Evolutionary conservation across 1,139 yeast species (phyloP), one percentile per base, ranked within the genome.

Genomic region (Hyphopichia burtonii): DNA sequence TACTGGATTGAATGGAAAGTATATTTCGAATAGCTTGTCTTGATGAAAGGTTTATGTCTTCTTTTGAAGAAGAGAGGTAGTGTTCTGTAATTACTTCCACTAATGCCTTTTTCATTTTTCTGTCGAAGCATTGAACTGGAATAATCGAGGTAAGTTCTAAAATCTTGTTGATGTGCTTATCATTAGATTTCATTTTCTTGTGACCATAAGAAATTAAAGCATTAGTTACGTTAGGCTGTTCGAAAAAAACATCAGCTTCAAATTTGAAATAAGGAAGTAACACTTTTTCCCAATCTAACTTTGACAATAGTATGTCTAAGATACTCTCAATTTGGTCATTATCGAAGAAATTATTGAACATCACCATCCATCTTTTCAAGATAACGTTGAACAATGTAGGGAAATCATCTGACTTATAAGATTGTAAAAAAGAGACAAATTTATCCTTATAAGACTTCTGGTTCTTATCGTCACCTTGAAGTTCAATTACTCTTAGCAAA

Each of bases 351-450:
- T 47, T 39, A 40, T 80, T 73, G 4, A 83, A 47, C 0, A 82
- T 43, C 0, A 82, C 71, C 25, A 72, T 53, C 88, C 88, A 84
- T 55, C 88, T 76, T n/a, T 54, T 50, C 41, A 81, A 66, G 0
- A 74, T 45, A 4, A 56, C 47, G 2, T 48, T 39, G 3, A 73
- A 40, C 14, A 66, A 45, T 0, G 42, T 37, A 0, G 44, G 4
- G 2, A 34, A 22, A 10, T 38, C 41, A 5, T 17, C 23, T 2
- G 18, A 18, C 14, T 27, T 27, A 32, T 40, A 44, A 37, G 35
- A 45, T 25, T 38, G 36, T 3, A 65, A 45, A 37, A 54, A 62
- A 2, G 54, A 41, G n/a, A 69, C 39, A 42, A 80, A 71, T 0
- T 49, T 42, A 0, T 44, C 38, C 12, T 59, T 54, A 12, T 52